Base-by-base conservation (phyloP, 192 early-diverging fungal genomes). In the Gaertneriomyces semiglobifer region DNA sequence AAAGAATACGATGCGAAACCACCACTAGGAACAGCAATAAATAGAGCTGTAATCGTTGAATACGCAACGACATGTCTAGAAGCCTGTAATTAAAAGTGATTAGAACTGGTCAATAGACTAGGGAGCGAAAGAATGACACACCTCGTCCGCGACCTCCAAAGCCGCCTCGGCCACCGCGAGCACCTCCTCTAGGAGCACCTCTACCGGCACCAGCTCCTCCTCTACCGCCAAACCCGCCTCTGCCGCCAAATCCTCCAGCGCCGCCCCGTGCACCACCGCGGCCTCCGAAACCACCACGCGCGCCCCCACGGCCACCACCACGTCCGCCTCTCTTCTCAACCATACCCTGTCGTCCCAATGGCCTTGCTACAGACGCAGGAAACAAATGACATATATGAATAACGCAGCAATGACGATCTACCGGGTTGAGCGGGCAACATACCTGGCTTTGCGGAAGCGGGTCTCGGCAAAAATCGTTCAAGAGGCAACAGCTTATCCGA, bases 401-500 rank as follows among this genome's bases (percentile, higher is more conserved):
- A 45, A 57, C 44, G 12, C 14, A 61, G 60, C 0, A 10, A 14
- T 14, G 19, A 46, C n/a, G 2, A 14, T 41, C 2, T n/a, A 43
- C 44, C 1, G 20, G 14, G 39, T 4, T 45, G 64, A 18, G 43
- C 41, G 19, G 40, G 20, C 50, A 46, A 64, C 68, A 59, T 79
- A 90, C 88, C 76, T 75, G 82, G 88, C 57, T 72, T 53, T 2
- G 75, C 77, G 8, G 75, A 75, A 73, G 89, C 88, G 14, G 96
- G 94, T 81, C 93, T 99, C 58, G 96, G 94, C 75, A 99, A 74
- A 80, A 99, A 99, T 61, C 95, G 81, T 61, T 99, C 96, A 63
- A 99, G 74, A 18, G 96, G 96, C 59, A 99, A 78, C 58, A 99
- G 81, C 76, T 92, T 95, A 72, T 99, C 96, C 6, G 88, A 81